These are phyloP conservation scores for Russula sp. DNA, from an alignment of 768 basidiomycete genomes.

Conservation along the genomic window DNA sequence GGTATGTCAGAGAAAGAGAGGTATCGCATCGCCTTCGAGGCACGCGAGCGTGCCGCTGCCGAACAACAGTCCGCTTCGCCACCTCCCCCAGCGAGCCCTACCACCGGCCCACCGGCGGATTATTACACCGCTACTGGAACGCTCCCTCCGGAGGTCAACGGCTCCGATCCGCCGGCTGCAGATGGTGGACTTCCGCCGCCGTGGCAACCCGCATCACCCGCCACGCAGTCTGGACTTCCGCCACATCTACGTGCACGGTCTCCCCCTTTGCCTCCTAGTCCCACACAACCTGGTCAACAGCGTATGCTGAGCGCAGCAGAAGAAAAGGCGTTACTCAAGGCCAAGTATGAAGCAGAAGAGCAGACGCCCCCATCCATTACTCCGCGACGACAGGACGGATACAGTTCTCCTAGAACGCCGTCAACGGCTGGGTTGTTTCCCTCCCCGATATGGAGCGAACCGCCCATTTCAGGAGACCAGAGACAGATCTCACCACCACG, in stretches of 20 bases:
- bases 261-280: slow-evolving; percentile 35
- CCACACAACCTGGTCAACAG: slow-evolving; percentile 33
- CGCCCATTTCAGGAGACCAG: slow-evolving; percentile 4
- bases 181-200: slow-evolving; percentile 34
- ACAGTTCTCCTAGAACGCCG: slow-evolving; percentile 15
- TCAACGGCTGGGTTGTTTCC: neutral
- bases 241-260: slow-evolving; percentile 36
- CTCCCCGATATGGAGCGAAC: neutral
- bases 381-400: slow-evolving; percentile 22
- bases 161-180: slow-evolving; percentile 42
- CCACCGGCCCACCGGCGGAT: slow-evolving; percentile 12
- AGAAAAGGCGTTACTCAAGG: slow-evolving; percentile 69
- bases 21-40: slow-evolving; percentile 60
- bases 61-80: slow-evolving; percentile 31
- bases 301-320: slow-evolving; percentile 61
- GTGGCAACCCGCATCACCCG: slow-evolving; percentile 30
- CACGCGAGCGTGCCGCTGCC: slow-evolving; percentile 57
- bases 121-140: slow-evolving; percentile 23
- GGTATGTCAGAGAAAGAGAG: slow-evolving; percentile 62
- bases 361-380: slow-evolving; percentile 23
- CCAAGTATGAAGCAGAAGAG: slow-evolving; percentile 62
- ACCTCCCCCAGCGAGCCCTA: slow-evolving; percentile 4
- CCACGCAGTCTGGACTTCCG: slow-evolving; percentile 29
- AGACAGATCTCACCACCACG: slow-evolving; percentile 30
- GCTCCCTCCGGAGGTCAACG: neutral